Base-by-base conservation (phyloP, 2,329 filamentous ascomycete species). In the Pseudopyrenochaeta lycopersici region DNA sequence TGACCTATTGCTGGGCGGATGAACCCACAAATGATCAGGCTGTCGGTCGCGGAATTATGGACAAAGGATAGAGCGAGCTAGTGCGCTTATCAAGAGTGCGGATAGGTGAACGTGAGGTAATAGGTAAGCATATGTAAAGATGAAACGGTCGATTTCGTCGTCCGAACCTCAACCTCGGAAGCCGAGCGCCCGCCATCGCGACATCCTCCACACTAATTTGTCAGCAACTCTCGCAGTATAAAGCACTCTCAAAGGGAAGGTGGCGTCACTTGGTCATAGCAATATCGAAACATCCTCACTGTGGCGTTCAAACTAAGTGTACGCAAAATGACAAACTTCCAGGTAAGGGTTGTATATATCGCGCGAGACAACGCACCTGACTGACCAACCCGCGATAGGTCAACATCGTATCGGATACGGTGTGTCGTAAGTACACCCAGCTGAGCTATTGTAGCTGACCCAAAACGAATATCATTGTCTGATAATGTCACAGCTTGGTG, bases 391-490 rank as follows among this genome's bases (percentile, higher is more conserved):
- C n/a, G 36, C 11, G 21, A 21, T 14, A 23, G 23, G 9, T 96
- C 76, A 86, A 88, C 54, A 85, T 75, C 41, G 86, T 92, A 53
- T 91, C 85, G n/a, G 92, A 96, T 77, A 90, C 87, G 2, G 85
- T 95, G 64, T 96, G 91, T 90, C 91, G 63, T 85, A 80, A 67
- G 80, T 65, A 29, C 27, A 15, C 4, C 23, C 14, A 17, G 10
- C 23, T 21, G 27, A 18, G 17, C 9, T 27, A 9, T 27, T 27
- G n/a, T 9, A 27, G 23, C 23, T 9, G 23, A 9, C 23, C 23
- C 9, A 4, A 27, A 27, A 27, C 4, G 4, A 27, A 27, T 27
- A 27, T 27, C 23, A 9, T 27, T 9, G 9, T 27, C 23, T 27
- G 23, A 27, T 27, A 27, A 9, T 27, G 23, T 27, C 23, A 30